These are phyloP conservation scores for Petunia secreta DNA, from an alignment of 257 asterid genomes.

Conservation along the genomic window DNA sequence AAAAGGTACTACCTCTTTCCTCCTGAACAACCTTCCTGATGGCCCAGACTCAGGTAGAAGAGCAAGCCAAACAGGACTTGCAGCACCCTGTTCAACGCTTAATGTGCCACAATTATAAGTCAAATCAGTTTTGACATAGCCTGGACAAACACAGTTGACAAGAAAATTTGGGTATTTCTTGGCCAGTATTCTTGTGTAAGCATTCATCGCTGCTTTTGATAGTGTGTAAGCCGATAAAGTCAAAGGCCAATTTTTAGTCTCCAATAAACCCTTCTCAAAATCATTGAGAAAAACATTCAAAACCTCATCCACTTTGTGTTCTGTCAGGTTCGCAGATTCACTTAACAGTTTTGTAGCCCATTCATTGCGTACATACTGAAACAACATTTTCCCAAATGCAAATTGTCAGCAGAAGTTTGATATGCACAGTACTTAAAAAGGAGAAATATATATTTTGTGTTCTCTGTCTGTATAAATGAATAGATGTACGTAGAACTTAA, in stretches of 20 bases:
- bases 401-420: not conserved
- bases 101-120: too few species aligned
- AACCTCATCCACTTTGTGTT: conserved; percentile 51
- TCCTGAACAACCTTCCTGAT: too few species aligned
- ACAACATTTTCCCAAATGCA: not conserved
- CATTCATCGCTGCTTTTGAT: conserved; percentile 39
- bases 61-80: too few species aligned
- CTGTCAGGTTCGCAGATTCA: conserved; percentile 47
- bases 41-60: too few species aligned
- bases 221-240: conserved; percentile 22
- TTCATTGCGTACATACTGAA: conserved; percentile 48
- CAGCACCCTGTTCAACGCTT: too few species aligned
- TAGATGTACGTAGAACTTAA: too few species aligned
- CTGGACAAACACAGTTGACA: conserved; percentile 39
- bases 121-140: too few species aligned
- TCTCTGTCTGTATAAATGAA: too few species aligned
- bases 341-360: conserved; percentile 43
- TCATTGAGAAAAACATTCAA: conserved; percentile 53
- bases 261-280: conserved; percentile 44
- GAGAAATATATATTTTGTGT: too few species aligned
- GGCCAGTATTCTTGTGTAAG: conserved; percentile 59
- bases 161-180: conserved; percentile 40
- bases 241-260: conserved; percentile 62
- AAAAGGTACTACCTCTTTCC: too few species aligned
- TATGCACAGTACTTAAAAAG: too few species aligned